phyloP scores from a whole-genome alignment of 1,139 yeast genomes.

The Taphrina sp. region DNA sequence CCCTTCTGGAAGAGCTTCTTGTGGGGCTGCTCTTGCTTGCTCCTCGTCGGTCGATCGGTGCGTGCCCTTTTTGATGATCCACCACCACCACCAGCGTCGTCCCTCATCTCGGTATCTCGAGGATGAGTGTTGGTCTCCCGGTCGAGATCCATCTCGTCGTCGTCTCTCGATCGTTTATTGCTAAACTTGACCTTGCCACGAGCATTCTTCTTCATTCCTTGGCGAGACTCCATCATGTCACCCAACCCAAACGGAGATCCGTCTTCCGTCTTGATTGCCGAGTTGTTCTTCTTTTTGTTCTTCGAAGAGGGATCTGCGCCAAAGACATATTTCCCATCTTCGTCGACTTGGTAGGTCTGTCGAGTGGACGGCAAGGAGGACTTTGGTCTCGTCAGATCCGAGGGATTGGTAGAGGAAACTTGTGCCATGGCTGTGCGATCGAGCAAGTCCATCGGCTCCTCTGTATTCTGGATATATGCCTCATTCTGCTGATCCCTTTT shows the following conservation, averaged over 20 bases:
- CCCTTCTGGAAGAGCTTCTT: conserved; percentile 24
- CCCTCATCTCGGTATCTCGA: conserved; percentile 22
- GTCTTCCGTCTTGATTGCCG: conserved; percentile 52
- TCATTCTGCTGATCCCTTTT: conserved; percentile 45
- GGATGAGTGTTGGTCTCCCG: conserved; percentile 63
- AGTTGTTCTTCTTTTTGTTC: conserved; percentile 37
- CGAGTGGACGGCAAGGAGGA: conserved; percentile 45
- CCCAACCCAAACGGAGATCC: conserved; percentile 46
- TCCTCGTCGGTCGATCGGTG: conserved; percentile 15
- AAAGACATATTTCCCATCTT: conserved; percentile 46
- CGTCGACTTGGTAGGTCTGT: conserved; percentile 51
- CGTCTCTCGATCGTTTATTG: conserved; percentile 56
- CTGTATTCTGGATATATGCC: conserved; percentile 67
- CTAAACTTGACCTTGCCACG: conserved; percentile 41
- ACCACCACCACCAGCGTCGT: conserved; percentile 2
- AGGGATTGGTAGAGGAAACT: conserved; percentile 81
- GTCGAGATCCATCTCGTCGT: conserved; percentile 63
- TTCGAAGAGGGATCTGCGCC: conserved; percentile 39
- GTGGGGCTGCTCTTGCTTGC: conserved; percentile 10
- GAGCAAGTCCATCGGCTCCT: conserved; percentile 81
- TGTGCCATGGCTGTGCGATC: conserved; percentile 82
- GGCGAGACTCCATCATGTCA: conserved; percentile 30
- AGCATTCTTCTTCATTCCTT: conserved; percentile 30
- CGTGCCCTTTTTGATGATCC: not conserved
- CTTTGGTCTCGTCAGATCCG: conserved; percentile 39